Base-by-base conservation (phyloP, 441 rosid genomes). In the Syzygium malaccense region DNA sequence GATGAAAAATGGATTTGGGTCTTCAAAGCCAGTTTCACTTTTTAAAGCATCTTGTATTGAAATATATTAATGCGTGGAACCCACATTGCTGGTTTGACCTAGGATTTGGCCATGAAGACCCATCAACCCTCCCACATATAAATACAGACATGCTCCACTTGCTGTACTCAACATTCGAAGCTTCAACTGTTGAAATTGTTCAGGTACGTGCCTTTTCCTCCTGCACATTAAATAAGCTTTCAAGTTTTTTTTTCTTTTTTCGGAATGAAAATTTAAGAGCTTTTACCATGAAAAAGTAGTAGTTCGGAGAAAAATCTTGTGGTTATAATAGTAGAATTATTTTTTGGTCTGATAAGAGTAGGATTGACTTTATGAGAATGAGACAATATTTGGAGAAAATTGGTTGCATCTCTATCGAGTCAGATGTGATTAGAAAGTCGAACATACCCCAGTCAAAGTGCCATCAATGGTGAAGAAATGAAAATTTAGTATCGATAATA, bases 401-500 rank as follows among this genome's bases (percentile, higher is more conserved):
- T 17, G 12, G 23, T 66, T 0, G 79, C 20, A 17, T 19, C 79
- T 68, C 48, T 68, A 6, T 8, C 0, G 0, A 32, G 23, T 32
- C 23, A 9, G 3, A 66, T 8, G 18, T 1, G 1, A 66, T 13
- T 4, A 2, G 45, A 66, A 66, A 32, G 25, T 1, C 1, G 13
- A 12, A 17, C 1, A 66, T 0, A 66, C 32, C 30, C 41, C 12
- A 8, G 0, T 66, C 25, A 32, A 66, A 32, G 78, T 4, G 7
- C 6, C 78, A 66, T 17, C 41, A 17, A 30, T 66, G 32, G 12
- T 32, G 41, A 30, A 32, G 41, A 66, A 8, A 32, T 19, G 20
- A 32, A 66, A 4, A 14, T 2, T 66, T 0, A 0, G 6, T 18
- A 23, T 6, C 0, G 2, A 32, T 8, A 32, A 18, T 32, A 18